Conservation (phyloP, 192 early-diverging fungal species). For the Obelidium mucronatum region DNA sequence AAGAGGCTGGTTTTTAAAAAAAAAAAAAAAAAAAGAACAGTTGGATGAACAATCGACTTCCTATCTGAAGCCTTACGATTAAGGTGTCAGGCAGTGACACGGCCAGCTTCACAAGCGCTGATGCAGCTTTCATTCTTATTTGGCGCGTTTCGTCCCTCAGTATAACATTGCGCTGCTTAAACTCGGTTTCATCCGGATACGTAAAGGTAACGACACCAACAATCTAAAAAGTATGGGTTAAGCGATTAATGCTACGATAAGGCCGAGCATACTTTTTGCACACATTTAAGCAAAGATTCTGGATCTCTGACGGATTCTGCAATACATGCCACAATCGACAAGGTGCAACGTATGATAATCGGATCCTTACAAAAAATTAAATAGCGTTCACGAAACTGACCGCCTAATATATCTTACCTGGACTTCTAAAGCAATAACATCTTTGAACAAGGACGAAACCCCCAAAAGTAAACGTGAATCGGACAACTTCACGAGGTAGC, state of each 20-base stretch:
- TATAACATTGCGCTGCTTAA: neutral
- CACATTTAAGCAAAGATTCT: conserved; percentile 29
- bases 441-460: neutral
- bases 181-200: conserved; percentile 37
- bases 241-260: neutral
- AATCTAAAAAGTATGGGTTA: too few relatives aligned
- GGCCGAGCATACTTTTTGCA: conserved; percentile 42
- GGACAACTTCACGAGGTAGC: neutral
- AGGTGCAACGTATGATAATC: conserved; percentile 18
- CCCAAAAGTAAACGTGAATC: neutral
- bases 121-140: conserved; percentile 44
- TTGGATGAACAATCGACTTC: too few relatives aligned
- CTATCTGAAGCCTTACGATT: conserved; percentile 40
- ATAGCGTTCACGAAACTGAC: conserved; percentile 34
- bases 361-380: conserved; percentile 31
- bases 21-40: neutral
- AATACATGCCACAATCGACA: conserved; percentile 39
- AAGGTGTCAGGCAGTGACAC: conserved; percentile 51
- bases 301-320: conserved; percentile 28
- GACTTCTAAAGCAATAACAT: neutral
- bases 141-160: conserved; percentile 40
- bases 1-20: neutral
- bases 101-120: conserved; percentile 45
- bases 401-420: conserved; percentile 6
- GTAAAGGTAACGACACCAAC: conserved; percentile 43